Conservation (phyloP, 805 yeast genomes). For the Ogataea corticis region DNA sequence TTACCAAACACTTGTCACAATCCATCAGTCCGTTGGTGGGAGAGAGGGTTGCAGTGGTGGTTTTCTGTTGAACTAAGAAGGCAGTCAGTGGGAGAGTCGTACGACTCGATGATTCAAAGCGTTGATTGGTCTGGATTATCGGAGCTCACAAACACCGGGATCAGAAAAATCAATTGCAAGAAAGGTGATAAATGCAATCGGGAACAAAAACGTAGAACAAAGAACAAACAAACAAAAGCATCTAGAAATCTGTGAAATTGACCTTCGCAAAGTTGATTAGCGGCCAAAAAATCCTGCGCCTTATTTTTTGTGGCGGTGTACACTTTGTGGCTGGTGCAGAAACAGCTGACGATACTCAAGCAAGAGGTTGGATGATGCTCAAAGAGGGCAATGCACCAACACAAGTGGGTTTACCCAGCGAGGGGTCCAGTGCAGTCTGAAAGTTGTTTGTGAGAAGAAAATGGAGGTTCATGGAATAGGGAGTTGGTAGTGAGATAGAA, state of each 20-base stretch:
- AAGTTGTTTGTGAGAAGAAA: too few species aligned
- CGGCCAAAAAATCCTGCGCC: not conserved
- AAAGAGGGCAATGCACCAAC: too few species aligned
- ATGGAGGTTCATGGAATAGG: too few species aligned
- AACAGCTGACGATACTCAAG: too few species aligned
- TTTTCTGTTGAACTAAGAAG: not conserved
- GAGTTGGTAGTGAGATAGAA: too few species aligned
- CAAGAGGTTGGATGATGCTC: too few species aligned
- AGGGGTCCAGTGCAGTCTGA: too few species aligned
- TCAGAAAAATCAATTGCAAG: too few species aligned
- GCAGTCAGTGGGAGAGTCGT: not conserved
- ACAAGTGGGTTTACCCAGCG: too few species aligned
- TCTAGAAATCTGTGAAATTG: constrained; percentile 2
- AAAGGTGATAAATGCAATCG: too few species aligned
- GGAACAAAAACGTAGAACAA: not conserved
- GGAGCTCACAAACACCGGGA: too few species aligned
- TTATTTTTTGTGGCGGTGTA: not conserved
- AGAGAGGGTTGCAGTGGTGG: not conserved
- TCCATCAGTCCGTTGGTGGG: not conserved
- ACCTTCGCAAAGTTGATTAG: constrained; percentile 1
- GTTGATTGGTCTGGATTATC: too few species aligned
- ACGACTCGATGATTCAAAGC: not conserved
- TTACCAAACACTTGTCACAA: not conserved
- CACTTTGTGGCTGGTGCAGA: not conserved
- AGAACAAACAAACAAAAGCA: constrained; percentile 1